phyloP scores from a whole-genome alignment of 2,329 filamentous ascomycete species.

The Phyllosticta paracitricarpa region DNA sequence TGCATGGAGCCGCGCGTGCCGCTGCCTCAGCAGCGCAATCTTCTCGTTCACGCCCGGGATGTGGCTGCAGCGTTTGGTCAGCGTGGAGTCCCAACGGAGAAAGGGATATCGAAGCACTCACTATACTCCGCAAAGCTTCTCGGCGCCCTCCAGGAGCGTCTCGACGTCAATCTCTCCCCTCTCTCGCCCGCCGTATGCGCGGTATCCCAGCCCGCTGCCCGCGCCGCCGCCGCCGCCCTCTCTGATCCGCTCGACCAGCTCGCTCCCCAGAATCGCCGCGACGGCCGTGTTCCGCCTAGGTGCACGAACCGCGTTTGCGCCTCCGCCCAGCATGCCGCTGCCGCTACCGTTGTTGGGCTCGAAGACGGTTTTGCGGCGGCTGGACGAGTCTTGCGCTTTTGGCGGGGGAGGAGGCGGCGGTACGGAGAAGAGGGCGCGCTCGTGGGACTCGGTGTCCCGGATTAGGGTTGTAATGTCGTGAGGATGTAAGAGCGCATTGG shows the following conservation, averaged over 20 bases:
- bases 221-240: slow-evolving; percentile 47
- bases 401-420: slow-evolving; percentile 54
- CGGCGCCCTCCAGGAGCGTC: slow-evolving; percentile 71
- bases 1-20: slow-evolving; percentile 59
- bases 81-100: not conserved
- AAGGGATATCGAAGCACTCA: slow-evolving; percentile 27
- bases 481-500: slow-evolving; percentile 77
- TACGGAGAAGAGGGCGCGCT: slow-evolving; percentile 88
- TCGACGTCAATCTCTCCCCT: slow-evolving; percentile 77
- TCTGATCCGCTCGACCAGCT: slow-evolving; percentile 73
- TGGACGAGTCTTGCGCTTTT: slow-evolving; percentile 31
- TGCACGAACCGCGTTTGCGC: slow-evolving; percentile 37
- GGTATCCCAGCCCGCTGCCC: slow-evolving; percentile 36
- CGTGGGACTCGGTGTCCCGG: slow-evolving; percentile 87
- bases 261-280: slow-evolving; percentile 75
- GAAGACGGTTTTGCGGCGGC: slow-evolving; percentile 41
- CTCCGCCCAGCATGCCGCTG: slow-evolving; percentile 27
- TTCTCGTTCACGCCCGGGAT: slow-evolving; percentile 68
- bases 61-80: slow-evolving; percentile 37
- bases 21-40: slow-evolving; percentile 61
- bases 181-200: slow-evolving; percentile 28
- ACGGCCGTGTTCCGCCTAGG: slow-evolving; percentile 72
- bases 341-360: slow-evolving; percentile 22
- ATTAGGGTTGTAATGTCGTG: slow-evolving; percentile 93
- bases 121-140: slow-evolving; percentile 86